phyloP scores from a whole-genome alignment of 305 asterid genomes.

The Solanum chacoense region DNA sequence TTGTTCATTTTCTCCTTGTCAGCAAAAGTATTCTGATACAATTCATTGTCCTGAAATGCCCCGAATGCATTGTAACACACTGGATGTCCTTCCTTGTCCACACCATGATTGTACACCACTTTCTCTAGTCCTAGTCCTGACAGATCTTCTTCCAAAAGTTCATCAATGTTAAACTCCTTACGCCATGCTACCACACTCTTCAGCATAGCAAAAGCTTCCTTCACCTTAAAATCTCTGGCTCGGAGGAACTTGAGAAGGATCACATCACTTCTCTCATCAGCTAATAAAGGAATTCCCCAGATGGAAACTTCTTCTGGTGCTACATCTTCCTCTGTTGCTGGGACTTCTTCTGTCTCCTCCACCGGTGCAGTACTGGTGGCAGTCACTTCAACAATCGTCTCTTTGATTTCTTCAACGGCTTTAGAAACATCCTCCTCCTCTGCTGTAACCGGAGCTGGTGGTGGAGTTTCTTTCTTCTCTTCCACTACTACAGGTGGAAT shows the following conservation, averaged over 20 bases:
- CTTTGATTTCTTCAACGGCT: conserved; percentile 53
- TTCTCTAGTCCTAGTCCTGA: conserved; percentile 54
- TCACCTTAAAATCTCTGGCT: conserved; percentile 83
- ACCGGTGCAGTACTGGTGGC: conserved; percentile 16
- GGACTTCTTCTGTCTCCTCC: conserved; percentile 27
- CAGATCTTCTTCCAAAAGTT: conserved; percentile 44
- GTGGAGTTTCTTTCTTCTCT: conserved; percentile 15
- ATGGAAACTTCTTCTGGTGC: conserved; percentile 72
- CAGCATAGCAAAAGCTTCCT: conserved; percentile 78
- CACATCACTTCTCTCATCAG: conserved; percentile 70
- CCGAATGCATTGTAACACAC: conserved; percentile 81
- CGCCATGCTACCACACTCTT: conserved; percentile 87
- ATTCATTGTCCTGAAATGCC: conserved; percentile 73
- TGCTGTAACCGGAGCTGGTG: conserved; percentile 9
- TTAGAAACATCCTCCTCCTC: conserved; percentile 13
- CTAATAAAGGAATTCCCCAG: conserved; percentile 75
- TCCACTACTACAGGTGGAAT: not conserved
- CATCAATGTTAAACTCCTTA: conserved; percentile 62
- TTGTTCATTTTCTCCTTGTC: conserved; percentile 69
- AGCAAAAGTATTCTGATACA: conserved; percentile 62
- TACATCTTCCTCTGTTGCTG: conserved; percentile 7
- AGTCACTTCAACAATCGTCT: conserved; percentile 50
- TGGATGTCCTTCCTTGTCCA: conserved; percentile 82
- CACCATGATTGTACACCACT: conserved; percentile 68
- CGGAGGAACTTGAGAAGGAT: conserved; percentile 81